Percentiles rank a stretch among this genome's conserved stretches.
phyloP scores from a whole-genome alignment of 83 land plant species.

The Thuja plicata region DNA sequence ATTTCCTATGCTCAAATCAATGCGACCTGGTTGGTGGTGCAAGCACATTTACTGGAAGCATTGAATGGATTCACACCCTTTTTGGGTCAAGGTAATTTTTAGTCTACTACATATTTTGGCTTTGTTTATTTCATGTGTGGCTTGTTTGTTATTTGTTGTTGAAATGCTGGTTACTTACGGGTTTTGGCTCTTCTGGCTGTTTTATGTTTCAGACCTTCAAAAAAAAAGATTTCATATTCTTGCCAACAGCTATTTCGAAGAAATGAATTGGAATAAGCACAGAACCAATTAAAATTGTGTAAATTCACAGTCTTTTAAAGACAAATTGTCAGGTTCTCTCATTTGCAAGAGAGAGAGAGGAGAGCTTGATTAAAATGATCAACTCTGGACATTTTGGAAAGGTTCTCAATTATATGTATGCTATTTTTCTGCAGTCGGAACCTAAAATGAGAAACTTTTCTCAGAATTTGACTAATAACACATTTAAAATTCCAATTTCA shows the following conservation, averaged over 20 bases:
- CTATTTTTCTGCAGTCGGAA: constrained; percentile 6
- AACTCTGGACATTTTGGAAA: constrained; percentile 14
- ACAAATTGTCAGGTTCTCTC: constrained; percentile 13
- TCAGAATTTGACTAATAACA: constrained; percentile 8
- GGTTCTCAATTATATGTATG: constrained; percentile 8
- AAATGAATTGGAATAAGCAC: constrained; percentile 6
- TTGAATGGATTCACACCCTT: not conserved
- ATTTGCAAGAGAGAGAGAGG: not conserved
- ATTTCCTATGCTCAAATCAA: constrained; percentile 13
- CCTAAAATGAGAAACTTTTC: constrained; percentile 9
- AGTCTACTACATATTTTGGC: not conserved
- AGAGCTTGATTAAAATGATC: constrained; percentile 13
- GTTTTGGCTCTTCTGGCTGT: not conserved
- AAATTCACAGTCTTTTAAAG: constrained; percentile 5
- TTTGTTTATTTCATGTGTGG: not conserved
- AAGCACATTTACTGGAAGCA: constrained; percentile 19
- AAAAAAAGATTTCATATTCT: not conserved
- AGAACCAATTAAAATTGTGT: not conserved
- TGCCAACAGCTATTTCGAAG: constrained; percentile 11
- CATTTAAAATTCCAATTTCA: not conserved
- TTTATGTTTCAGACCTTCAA: constrained; percentile 6
- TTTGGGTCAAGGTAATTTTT: constrained; percentile 7
- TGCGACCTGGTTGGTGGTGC: constrained; percentile 14
- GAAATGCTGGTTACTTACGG: not conserved
- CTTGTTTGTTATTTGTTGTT: not conserved